Conservation (phyloP, 352 stramenopile genomes). For the Chrysophaeum taylorii region DNA sequence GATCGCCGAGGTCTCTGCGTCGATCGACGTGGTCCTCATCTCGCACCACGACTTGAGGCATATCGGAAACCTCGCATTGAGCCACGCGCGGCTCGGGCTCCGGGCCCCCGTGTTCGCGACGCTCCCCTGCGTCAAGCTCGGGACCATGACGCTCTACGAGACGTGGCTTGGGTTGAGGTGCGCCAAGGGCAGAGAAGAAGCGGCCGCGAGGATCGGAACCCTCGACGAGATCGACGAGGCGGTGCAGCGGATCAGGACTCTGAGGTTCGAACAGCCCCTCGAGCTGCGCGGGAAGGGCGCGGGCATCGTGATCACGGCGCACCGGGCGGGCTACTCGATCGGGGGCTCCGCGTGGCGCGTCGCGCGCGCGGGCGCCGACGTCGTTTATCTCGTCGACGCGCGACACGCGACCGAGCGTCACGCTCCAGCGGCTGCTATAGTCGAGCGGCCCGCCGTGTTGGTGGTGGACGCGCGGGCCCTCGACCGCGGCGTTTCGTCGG, state of each 20-base stretch:
- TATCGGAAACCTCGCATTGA: constrained; percentile 71
- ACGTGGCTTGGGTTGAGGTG: neutral
- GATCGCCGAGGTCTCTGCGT: constrained; percentile 61
- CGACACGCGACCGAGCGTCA: constrained; percentile 85
- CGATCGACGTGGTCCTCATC: constrained; percentile 72
- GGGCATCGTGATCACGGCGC: constrained; percentile 79
- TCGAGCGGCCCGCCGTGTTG: constrained; percentile 53
- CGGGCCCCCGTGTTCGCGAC: constrained; percentile 79
- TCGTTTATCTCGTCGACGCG: constrained; percentile 78
- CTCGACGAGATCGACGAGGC: constrained; percentile 87
- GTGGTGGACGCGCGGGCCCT: constrained; percentile 27
- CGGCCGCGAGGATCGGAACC: constrained; percentile 47
- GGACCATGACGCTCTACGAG: constrained; percentile 25
- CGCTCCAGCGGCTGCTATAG: constrained; percentile 58
- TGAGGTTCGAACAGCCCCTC: constrained; percentile 57
- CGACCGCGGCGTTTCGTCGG: constrained; percentile 30
- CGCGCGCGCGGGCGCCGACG: constrained; percentile 83
- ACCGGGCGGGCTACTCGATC: constrained; percentile 82
- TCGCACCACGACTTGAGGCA: constrained; percentile 72
- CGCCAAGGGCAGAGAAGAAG: neutral
- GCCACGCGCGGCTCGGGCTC: constrained; percentile 53
- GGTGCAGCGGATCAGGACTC: constrained; percentile 35
- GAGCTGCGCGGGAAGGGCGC: constrained; percentile 65
- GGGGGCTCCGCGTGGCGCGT: constrained; percentile 84
- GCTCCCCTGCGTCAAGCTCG: constrained; percentile 87